Evolutionary conservation across 2,329 filamentous ascomycete genomes (phyloP).

Genomic region (Neonectria sp.): DNA sequence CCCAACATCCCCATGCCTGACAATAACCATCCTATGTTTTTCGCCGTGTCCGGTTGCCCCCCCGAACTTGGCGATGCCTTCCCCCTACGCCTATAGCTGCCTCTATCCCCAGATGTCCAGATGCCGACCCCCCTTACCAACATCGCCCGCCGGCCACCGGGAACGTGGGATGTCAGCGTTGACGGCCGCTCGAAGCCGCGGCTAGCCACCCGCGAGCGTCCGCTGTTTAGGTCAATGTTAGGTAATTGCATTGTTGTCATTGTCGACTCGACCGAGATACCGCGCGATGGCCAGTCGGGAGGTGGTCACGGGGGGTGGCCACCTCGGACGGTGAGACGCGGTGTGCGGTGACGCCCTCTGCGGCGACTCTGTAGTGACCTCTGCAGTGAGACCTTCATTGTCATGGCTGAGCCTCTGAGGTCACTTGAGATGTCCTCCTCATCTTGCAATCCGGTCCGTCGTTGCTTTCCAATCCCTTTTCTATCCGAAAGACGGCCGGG

Average conservation of each 20-base stretch:
- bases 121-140: background rate
- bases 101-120: background rate
- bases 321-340: background rate
- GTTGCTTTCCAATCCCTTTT: slow-evolving; percentile 2
- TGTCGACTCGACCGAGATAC: slow-evolving; percentile 4
- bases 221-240: slow-evolving; percentile 36
- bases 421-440: background rate
- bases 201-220: slow-evolving; percentile 38
- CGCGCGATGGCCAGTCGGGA: slow-evolving; percentile 17
- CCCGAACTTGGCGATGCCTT: background rate
- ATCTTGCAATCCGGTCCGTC: background rate
- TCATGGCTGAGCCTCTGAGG: background rate
- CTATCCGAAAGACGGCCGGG: slow-evolving; percentile 1
- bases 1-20: slow-evolving; percentile 36
- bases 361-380: background rate
- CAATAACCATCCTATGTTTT: slow-evolving; percentile 47
- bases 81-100: background rate
- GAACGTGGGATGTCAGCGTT: slow-evolving; percentile 44
- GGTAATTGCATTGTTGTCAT: slow-evolving; percentile 44
- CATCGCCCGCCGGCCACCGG: slow-evolving; percentile 35
- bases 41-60: slow-evolving; percentile 39
- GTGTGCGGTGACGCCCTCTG: background rate
- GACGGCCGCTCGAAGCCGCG: slow-evolving; percentile 38
- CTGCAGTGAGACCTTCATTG: background rate
- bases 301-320: slow-evolving; percentile 16